Evolutionary conservation across 352 stramenopile genomes (phyloP).

Genomic region (Phytophthora pseudosyringae): DNA sequence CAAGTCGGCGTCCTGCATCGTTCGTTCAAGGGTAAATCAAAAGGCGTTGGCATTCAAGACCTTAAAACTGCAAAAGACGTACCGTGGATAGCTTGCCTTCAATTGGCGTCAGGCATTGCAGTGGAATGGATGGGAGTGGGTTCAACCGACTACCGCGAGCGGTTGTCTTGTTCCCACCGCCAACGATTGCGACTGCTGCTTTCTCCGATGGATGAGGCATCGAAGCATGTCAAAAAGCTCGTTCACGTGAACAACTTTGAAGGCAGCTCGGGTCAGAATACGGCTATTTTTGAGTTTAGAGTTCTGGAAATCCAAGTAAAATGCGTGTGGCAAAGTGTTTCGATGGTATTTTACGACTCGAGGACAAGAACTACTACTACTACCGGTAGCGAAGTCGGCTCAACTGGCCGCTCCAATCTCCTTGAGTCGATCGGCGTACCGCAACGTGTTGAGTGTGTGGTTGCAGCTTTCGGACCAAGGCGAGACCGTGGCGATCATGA

Average conservation of each 20-base stretch:
- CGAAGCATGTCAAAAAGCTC: slow-evolving; percentile 11
- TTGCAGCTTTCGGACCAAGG: slow-evolving; percentile 94
- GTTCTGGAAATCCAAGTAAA: no score
- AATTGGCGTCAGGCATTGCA: slow-evolving; percentile 48
- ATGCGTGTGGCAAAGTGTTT: background rate
- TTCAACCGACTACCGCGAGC: slow-evolving; percentile 12
- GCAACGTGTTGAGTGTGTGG: slow-evolving; percentile 96
- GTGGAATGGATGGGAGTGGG: slow-evolving; percentile 26
- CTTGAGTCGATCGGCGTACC: slow-evolving; percentile 97
- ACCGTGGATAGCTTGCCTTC: slow-evolving; percentile 45
- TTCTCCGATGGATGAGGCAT: slow-evolving; percentile 23
- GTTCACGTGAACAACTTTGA: no score
- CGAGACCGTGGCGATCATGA: slow-evolving; percentile 96
- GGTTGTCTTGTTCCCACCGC: slow-evolving; percentile 4
- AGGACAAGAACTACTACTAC: background rate
- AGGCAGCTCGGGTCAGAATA: no score
- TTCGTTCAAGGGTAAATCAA: background rate
- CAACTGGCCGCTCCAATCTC: slow-evolving; percentile 60
- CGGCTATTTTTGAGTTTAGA: no score
- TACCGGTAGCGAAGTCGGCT: background rate
- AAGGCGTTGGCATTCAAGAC: background rate
- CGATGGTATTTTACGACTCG: slow-evolving; percentile 4
- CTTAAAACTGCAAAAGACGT: background rate
- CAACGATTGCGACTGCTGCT: slow-evolving; percentile 1
- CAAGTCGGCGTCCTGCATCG: slow-evolving; percentile 48